These are phyloP conservation scores for Citrus maxima DNA, from an alignment of 345 rosid genomes.

Conservation along the genomic window DNA sequence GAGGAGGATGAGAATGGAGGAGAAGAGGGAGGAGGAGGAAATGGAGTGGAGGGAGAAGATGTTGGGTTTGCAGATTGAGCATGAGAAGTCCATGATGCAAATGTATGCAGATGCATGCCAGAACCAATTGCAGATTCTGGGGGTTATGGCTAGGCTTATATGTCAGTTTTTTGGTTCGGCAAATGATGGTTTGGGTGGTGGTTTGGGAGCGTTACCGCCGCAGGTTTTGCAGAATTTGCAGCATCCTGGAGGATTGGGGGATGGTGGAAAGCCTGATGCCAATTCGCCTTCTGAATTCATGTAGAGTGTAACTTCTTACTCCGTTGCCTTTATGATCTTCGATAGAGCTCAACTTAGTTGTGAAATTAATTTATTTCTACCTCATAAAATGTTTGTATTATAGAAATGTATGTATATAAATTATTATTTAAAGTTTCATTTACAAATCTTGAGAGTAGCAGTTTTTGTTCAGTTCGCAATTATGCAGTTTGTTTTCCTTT, in stretches of 20 bases:
- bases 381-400: not conserved
- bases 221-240: slow-evolving; percentile 73
- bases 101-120: slow-evolving; percentile 71
- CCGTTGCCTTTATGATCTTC: no score
- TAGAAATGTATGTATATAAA: not conserved
- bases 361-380: not conserved
- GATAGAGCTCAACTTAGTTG: not conserved
- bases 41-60: slow-evolving; percentile 76
- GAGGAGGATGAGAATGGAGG: slow-evolving; percentile 53
- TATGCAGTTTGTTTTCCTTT: not conserved
- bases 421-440: not conserved
- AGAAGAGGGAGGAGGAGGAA: slow-evolving; percentile 72
- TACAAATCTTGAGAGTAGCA: not conserved
- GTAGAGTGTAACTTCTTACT: slow-evolving; percentile 19
- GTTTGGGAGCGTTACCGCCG: slow-evolving; percentile 48
- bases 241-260: slow-evolving; percentile 55
- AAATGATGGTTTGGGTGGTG: slow-evolving; percentile 51
- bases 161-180: slow-evolving; percentile 62
- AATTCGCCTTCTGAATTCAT: slow-evolving; percentile 75
- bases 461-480: not conserved
- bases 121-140: slow-evolving; percentile 71
- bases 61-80: slow-evolving; percentile 61
- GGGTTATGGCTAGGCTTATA: slow-evolving; percentile 58
- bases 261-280: slow-evolving; percentile 54
- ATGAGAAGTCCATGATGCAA: slow-evolving; percentile 70